Evolutionary conservation across 2,329 filamentous ascomycete genomes (phyloP), one percentile per base, ranked within the genome.

Genomic region (Phaeosphaeria sp.): DNA sequence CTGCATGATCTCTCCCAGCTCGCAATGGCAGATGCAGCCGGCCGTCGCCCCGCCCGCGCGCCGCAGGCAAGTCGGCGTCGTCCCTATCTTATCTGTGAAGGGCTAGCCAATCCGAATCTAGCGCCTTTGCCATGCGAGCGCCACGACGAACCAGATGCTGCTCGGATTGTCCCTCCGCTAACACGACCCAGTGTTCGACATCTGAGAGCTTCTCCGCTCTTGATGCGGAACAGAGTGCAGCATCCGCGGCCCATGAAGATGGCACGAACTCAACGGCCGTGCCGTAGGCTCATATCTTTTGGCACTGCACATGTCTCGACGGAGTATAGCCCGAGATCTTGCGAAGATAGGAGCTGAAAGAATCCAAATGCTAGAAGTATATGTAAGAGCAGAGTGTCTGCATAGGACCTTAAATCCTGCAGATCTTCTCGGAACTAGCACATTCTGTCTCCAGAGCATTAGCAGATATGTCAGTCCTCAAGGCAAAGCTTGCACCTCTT

Each of bases 401-500:
- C 30, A 36, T 7, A 36, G 15, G 30, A 36, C 30, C 11, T 7
- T 13, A 13, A 6, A 3, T 7, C 11, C 30, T 7, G 30, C 11
- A 36, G 6, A 36, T 36, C 30, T 36, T 36, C 8, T 36, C 30
- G 11, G 11, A 36, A 36, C 11, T 36, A 13, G 30, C 15, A 13
- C 30, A 36, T 13, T 3, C 30, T 7, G 30, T 36, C 30, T 36
- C 15, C 5, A 6, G 11, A 36, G 3, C 30, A 36, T 7, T 36
- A 6, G 30, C 30, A 36, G 11, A 36, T 13, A 36, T 36, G 30
- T 36, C 72, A 47, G 61, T 73, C 33, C 67, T 78, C 53, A 78
- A 75, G 64, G 70, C 74, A 21, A 77, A 65, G 58, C 59, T 79
- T 53, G 69, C 66, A 43, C 78, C 77, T 61, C 76, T 79, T 40